A percentile compares a stretch with the other conserved stretches of the same genome.
Conservation (phyloP, 2,329 filamentous ascomycete genomes). For the Aspergillus ochraceus region DNA sequence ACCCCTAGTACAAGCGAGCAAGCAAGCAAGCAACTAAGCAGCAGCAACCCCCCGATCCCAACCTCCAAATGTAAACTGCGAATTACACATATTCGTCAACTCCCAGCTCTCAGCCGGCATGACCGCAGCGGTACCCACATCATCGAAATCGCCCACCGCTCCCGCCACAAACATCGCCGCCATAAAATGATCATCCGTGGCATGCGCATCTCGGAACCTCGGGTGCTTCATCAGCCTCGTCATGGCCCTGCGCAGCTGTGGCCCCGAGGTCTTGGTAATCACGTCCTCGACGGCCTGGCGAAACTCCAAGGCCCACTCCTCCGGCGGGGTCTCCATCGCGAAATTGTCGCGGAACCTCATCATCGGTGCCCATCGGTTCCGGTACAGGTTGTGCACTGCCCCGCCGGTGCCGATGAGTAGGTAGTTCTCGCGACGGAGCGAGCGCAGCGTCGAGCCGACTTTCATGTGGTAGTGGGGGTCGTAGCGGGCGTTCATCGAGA, state of each 20-base stretch:
- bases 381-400: slow-evolving; percentile 69
- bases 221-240: slow-evolving; percentile 69
- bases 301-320: slow-evolving; percentile 63
- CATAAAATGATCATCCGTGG: slow-evolving; percentile 71
- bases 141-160: slow-evolving; percentile 50
- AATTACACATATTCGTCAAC: slow-evolving; percentile 65
- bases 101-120: slow-evolving; percentile 64
- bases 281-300: slow-evolving; percentile 64
- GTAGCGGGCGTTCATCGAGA: slow-evolving; percentile 51
- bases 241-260: slow-evolving; percentile 54
- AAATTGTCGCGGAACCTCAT: slow-evolving; percentile 64
- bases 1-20: too few relatives aligned
- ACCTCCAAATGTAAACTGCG: slow-evolving; percentile 56
- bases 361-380: slow-evolving; percentile 67
- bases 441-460: slow-evolving; percentile 58
- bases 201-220: slow-evolving; percentile 65
- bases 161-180: slow-evolving; percentile 64
- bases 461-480: slow-evolving; percentile 46
- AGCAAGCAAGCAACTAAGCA: neutral
- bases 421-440: slow-evolving; percentile 55
- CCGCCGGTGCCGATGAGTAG: slow-evolving; percentile 64
- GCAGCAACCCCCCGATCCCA: slow-evolving; percentile 25
- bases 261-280: slow-evolving; percentile 56
- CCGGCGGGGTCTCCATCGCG: slow-evolving; percentile 59
- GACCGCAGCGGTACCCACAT: slow-evolving; percentile 36